Conservation (phyloP, 331 rosid species). For the Quercus lobata region DNA sequence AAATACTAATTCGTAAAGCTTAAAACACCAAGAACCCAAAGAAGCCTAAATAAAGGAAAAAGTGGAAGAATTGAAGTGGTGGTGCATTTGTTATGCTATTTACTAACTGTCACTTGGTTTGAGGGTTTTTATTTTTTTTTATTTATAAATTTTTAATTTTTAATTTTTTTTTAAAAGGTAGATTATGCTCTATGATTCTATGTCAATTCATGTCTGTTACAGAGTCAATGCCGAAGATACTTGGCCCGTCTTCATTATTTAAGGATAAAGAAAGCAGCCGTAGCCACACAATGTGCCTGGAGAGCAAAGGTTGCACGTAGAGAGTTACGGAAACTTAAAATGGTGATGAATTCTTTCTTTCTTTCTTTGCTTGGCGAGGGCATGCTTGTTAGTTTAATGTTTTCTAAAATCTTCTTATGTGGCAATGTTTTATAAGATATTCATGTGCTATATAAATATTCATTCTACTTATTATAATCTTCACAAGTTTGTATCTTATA, state of each 20-base stretch:
- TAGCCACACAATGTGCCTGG: slow-evolving; percentile 57
- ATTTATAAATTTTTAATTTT: neutral
- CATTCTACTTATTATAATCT: neutral
- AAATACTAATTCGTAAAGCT: neutral
- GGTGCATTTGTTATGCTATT: neutral
- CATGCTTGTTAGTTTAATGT: neutral
- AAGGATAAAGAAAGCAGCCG: slow-evolving; percentile 43
- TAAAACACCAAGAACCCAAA: neutral
- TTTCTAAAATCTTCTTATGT: neutral
- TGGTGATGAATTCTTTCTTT: slow-evolving; percentile 37
- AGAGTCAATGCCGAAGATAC: slow-evolving; percentile 54
- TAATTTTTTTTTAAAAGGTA: neutral
- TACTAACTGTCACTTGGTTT: neutral
- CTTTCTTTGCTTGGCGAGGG: neutral
- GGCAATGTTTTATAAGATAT: neutral
- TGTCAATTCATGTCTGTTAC: slow-evolving; percentile 18
- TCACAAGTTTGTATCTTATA: neutral
- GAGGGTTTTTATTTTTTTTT: neutral
- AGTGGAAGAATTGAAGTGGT: neutral
- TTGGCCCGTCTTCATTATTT: slow-evolving; percentile 22
- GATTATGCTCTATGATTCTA: slow-evolving; percentile 6
- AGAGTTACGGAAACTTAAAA: slow-evolving; percentile 65
- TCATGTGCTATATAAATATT: neutral
- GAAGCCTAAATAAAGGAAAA: neutral
- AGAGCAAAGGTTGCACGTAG: slow-evolving; percentile 62